Evolutionary conservation across 805 yeast species (phyloP).

Genomic region (Kurtzmaniella cleridarum): DNA sequence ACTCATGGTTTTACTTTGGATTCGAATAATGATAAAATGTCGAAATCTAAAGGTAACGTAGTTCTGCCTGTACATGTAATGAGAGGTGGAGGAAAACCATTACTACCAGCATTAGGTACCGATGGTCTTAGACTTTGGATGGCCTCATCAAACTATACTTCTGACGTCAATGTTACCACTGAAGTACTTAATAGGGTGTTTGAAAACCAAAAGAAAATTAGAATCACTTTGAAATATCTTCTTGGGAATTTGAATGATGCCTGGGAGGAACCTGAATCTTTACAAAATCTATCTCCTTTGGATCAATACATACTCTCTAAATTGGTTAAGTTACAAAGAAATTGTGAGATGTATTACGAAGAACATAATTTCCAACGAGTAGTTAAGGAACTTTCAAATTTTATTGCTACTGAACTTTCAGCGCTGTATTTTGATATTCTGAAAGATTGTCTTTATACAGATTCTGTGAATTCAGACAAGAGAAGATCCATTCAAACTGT

Average conservation of each 20-base stretch:
- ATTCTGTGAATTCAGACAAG: slow-evolving; percentile 37
- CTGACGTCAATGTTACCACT: slow-evolving; percentile 72
- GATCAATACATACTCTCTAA: slow-evolving; percentile 64
- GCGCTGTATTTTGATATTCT: slow-evolving; percentile 81
- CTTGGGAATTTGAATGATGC: slow-evolving; percentile 64
- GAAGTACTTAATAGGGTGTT: slow-evolving; percentile 69
- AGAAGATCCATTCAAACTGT: slow-evolving; percentile 66
- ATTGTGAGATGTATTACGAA: slow-evolving; percentile 42
- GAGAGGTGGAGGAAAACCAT: slow-evolving; percentile 45
- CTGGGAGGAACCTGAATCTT: slow-evolving; percentile 26
- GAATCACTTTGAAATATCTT: slow-evolving; percentile 75
- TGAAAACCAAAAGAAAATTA: slow-evolving; percentile 72
- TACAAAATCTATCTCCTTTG: slow-evolving; percentile 21
- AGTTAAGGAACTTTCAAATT: slow-evolving; percentile 60
- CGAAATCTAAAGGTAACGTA: slow-evolving; percentile 85
- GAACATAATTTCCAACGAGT: slow-evolving; percentile 64
- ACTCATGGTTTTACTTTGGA: slow-evolving; percentile 95
- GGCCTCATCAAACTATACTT: slow-evolving; percentile 81
- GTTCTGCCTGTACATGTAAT: slow-evolving; percentile 66
- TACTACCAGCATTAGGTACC: slow-evolving; percentile 64
- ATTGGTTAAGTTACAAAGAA: slow-evolving; percentile 41
- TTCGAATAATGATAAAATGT: slow-evolving; percentile 84
- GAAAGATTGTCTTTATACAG: slow-evolving; percentile 83
- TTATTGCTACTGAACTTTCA: slow-evolving; percentile 71
- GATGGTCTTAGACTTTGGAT: slow-evolving; percentile 91